Evolutionary conservation across 1,139 yeast species (phyloP).

Genomic region (Petasospora rhodanensis): DNA sequence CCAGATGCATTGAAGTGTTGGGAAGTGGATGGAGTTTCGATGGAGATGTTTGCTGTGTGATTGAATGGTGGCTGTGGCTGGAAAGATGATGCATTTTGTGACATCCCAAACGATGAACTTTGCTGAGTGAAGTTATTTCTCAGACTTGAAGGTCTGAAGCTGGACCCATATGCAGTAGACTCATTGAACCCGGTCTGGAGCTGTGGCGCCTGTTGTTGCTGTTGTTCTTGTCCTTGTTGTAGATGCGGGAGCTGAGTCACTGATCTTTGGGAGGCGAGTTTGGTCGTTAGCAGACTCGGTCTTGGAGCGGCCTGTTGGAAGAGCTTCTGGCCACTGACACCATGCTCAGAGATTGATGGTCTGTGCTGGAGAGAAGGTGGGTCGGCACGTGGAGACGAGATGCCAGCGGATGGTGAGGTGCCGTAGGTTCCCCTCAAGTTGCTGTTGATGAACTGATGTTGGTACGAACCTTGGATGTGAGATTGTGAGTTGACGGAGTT

Average conservation of each 20-base stretch:
- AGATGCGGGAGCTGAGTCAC: constrained; percentile 9
- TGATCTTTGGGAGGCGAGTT: constrained; percentile 12
- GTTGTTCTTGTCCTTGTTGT: constrained; percentile 4
- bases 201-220: too few relatives aligned
- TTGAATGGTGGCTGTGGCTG: constrained; percentile 7
- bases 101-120: too few relatives aligned
- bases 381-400: constrained; percentile 20
- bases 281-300: constrained; percentile 13
- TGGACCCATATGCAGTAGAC: too few relatives aligned
- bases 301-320: constrained; percentile 9
- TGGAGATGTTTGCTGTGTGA: constrained; percentile 20
- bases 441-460: constrained; percentile 19
- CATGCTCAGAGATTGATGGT: constrained; percentile 11
- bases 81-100: constrained; percentile 4
- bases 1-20: constrained; percentile 24
- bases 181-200: too few relatives aligned
- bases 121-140: constrained; percentile 2
- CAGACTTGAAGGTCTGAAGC: constrained; percentile 7
- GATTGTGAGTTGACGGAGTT: constrained; percentile 22
- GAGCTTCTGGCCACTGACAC: constrained; percentile 5
- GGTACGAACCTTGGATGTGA: constrained; percentile 13
- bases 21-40: constrained; percentile 23
- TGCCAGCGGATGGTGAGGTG: constrained; percentile 21
- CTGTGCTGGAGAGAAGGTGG: constrained; percentile 12
- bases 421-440: constrained; percentile 19